These are phyloP conservation scores for Saururus chinensis DNA, from an alignment of 164 flowering plant species.

Conservation along the genomic window DNA sequence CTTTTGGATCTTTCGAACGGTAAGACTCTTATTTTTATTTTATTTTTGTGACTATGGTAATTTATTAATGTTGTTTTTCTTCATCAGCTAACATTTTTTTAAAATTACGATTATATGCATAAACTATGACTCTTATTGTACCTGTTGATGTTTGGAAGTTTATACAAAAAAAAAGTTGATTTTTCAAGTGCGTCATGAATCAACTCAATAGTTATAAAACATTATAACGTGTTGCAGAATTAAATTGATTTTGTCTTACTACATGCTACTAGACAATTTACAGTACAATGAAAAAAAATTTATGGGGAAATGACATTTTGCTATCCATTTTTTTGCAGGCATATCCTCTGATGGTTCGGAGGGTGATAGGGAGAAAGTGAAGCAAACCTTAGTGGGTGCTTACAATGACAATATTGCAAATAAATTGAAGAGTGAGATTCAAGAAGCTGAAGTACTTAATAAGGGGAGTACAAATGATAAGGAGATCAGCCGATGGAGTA, in stretches of 20 bases:
- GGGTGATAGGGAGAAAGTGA: conserved; percentile 4
- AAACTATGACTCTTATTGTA: too few species aligned
- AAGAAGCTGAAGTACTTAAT: not conserved
- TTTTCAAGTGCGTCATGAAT: too few species aligned
- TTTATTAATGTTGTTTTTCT: not conserved
- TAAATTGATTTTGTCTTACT: too few species aligned
- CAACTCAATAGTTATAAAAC: too few species aligned
- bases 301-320: not conserved
- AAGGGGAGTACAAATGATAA: not conserved
- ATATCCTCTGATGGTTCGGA: conserved; percentile 12
- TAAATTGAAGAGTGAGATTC: not conserved
- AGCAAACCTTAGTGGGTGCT: not conserved
- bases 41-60: not conserved
- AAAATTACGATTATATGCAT: too few species aligned
- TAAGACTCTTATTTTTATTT: conserved; percentile 15
- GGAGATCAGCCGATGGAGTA: conserved; percentile 31
- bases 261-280: too few species aligned
- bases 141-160: too few species aligned
- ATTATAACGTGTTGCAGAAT: too few species aligned
- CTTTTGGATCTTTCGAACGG: conserved; percentile 78
- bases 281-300: too few species aligned
- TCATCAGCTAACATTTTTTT: not conserved
- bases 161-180: too few species aligned
- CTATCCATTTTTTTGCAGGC: conserved; percentile 13
- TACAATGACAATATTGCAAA: not conserved